These are phyloP conservation scores for Talaromyces sp. DNA, from an alignment of 2,329 filamentous ascomycete species.

Conservation along the genomic window DNA sequence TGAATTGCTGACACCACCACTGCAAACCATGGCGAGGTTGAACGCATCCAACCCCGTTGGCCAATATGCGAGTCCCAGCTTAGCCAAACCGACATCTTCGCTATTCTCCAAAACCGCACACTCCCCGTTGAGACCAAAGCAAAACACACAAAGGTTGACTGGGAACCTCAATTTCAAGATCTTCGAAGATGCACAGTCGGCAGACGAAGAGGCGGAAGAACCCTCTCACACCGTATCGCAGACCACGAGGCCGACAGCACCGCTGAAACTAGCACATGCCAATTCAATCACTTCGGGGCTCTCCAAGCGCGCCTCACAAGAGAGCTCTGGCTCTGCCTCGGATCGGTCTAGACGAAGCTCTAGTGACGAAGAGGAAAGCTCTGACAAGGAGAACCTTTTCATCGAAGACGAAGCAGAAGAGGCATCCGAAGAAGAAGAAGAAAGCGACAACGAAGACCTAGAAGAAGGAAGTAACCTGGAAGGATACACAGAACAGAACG, in stretches of 20 bases:
- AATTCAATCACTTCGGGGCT: slow-evolving; percentile 10
- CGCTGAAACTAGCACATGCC: slow-evolving; percentile 8
- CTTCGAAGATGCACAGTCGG: slow-evolving; percentile 9
- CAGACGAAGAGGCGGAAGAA: slow-evolving; percentile 6
- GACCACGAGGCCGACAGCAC: background rate
- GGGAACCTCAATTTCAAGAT: slow-evolving; percentile 8
- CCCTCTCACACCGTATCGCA: background rate
- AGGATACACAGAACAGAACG: background rate
- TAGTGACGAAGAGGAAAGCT: slow-evolving; percentile 15
- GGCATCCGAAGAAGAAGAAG: slow-evolving; percentile 8
- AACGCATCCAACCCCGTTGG: slow-evolving; percentile 11
- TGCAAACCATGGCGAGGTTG: slow-evolving; percentile 13
- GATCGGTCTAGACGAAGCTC: slow-evolving; percentile 16
- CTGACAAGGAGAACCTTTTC: slow-evolving; percentile 12
- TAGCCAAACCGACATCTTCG: background rate
- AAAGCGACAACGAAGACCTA: slow-evolving; percentile 16
- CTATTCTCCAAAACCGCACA: background rate
- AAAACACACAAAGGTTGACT: background rate
- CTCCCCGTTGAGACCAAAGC: slow-evolving; percentile 6
- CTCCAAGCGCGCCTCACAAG: slow-evolving; percentile 9
- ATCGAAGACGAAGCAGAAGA: slow-evolving; percentile 13
- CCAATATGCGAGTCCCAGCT: background rate
- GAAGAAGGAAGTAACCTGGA: slow-evolving; percentile 3
- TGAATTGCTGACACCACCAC: background rate
- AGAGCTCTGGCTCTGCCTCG: slow-evolving; percentile 9